Evolutionary conservation across 768 basidiomycete genomes (phyloP).

Genomic region (Hygrocybe coccinea): DNA sequence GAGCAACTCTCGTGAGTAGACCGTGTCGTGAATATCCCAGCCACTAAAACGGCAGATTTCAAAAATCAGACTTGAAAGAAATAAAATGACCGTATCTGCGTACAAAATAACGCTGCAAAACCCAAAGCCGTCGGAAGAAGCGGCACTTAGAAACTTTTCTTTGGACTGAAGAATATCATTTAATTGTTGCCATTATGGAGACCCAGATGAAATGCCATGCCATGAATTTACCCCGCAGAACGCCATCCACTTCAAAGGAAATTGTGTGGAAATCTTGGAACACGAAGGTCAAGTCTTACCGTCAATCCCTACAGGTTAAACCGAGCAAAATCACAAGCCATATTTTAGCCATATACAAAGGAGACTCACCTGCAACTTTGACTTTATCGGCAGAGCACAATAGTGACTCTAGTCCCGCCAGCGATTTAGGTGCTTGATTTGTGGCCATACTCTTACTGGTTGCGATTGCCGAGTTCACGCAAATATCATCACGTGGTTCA

Average conservation of each 20-base stretch:
- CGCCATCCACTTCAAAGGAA: slow-evolving; percentile 69
- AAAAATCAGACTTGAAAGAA: background rate
- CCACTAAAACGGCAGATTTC: slow-evolving; percentile 43
- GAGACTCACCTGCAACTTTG: slow-evolving; percentile 79
- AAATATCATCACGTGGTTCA: no score
- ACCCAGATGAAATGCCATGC: slow-evolving; percentile 32
- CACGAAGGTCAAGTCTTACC: slow-evolving; percentile 41
- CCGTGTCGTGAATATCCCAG: slow-evolving; percentile 88
- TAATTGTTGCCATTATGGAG: background rate
- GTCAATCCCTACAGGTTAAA: slow-evolving; percentile 47
- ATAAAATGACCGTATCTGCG: slow-evolving; percentile 23
- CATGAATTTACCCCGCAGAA: slow-evolving; percentile 93
- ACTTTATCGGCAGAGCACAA: slow-evolving; percentile 72
- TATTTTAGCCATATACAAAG: background rate
- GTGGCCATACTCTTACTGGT: background rate
- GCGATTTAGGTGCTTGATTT: slow-evolving; percentile 29
- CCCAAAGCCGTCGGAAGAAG: slow-evolving; percentile 77
- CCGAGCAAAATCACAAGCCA: slow-evolving; percentile 1
- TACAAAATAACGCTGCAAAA: slow-evolving; percentile 93
- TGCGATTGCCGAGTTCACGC: no score
- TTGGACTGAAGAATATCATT: slow-evolving; percentile 55
- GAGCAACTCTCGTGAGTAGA: slow-evolving; percentile 79
- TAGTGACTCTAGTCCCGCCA: slow-evolving; percentile 52
- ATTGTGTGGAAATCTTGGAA: background rate
- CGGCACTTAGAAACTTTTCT: slow-evolving; percentile 83